Evolutionary conservation across 1,284 basidiomycete genomes (phyloP), one percentile per base, ranked within the genome.

Genomic region (Ganoderma meredithae): DNA sequence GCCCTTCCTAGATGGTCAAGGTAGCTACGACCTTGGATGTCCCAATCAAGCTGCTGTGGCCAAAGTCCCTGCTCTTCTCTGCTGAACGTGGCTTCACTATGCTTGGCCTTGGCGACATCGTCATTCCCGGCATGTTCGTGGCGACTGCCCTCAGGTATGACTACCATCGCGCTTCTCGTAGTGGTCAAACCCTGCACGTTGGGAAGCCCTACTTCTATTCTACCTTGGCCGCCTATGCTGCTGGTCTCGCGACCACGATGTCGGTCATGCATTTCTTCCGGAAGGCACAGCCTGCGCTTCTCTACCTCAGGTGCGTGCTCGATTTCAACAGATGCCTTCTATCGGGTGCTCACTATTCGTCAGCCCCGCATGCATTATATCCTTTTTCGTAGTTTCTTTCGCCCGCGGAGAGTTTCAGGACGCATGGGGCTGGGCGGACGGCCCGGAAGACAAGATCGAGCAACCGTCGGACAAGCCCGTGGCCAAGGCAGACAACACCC

Each of bases 31-130:
- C 88, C 66, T 88, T 99, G 67, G 96, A 99, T 74, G 90, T 93
- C n/a, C 97, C 97, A 15, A 98, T 97, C 82, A 97, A 97, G 81
- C 82, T 97, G 44, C 83, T 96, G 47, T 96, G 93, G 86, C 91
- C 95, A 0, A 95, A 94, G 75, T 90, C 91, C 0, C 71, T 90
- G 66, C 76, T 75, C n/a, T 88, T 92, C 71, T 83, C 84, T 39
- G 79, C 82, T 55, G 81, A 81, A 52, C 80, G 85, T 60, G 94
- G 95, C 12, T 95, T 90, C 79, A 94, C 95, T 47, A 94, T 99
- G 90, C 90, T 99, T 33, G 97, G 97, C 6, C 84, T 99, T 3
- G 96, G 97, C 39, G 95, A 96, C 77, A 90, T 97, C 66, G 95
- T 97, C 31, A 86, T 96, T 47, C 95, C 95, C 0, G 96, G 96